These are phyloP conservation scores for Myriosclerotinia duriaeana DNA, from an alignment of 2,329 filamentous ascomycete genomes.

Conservation along the genomic window DNA sequence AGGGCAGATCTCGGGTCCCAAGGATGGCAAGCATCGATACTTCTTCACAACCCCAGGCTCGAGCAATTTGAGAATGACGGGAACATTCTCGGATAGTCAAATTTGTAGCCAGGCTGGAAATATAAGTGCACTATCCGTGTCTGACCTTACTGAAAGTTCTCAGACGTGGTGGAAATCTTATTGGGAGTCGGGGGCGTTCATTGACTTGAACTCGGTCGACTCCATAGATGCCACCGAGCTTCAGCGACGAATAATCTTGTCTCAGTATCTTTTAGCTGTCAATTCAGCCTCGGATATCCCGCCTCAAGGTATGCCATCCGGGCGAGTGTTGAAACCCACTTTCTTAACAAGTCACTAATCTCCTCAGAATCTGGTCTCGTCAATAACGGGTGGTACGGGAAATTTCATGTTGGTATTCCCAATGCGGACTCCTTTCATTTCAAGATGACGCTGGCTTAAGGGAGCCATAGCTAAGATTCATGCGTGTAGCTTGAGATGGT, in stretches of 20 bases:
- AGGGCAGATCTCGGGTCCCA: slow-evolving; percentile 27
- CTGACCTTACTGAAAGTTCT: slow-evolving; percentile 22
- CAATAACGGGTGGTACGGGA: slow-evolving; percentile 51
- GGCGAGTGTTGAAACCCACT: too few relatives aligned
- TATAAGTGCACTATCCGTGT: neutral
- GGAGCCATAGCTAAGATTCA: neutral
- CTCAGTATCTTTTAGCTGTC: slow-evolving; percentile 47
- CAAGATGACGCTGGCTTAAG: neutral
- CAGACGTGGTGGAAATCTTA: slow-evolving; percentile 32
- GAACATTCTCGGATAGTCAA: neutral
- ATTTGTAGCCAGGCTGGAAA: neutral
- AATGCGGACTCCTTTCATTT: too few relatives aligned
- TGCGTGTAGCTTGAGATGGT: slow-evolving; percentile 43
- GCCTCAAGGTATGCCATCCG: slow-evolving; percentile 38
- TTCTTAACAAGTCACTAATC: neutral
- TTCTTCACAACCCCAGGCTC: slow-evolving; percentile 24
- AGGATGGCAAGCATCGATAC: slow-evolving; percentile 31
- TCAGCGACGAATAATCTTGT: slow-evolving; percentile 47
- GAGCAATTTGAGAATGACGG: slow-evolving; percentile 6
- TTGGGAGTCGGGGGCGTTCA: slow-evolving; percentile 45
- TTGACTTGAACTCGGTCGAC: slow-evolving; percentile 44
- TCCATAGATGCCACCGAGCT: slow-evolving; percentile 45
- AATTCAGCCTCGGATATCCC: slow-evolving; percentile 44
- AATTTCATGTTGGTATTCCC: slow-evolving; percentile 43
- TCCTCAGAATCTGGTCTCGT: slow-evolving; percentile 45